These are phyloP conservation scores for Ilex aquifolium DNA, from an alignment of 257 asterid species.

Conservation along the genomic window DNA sequence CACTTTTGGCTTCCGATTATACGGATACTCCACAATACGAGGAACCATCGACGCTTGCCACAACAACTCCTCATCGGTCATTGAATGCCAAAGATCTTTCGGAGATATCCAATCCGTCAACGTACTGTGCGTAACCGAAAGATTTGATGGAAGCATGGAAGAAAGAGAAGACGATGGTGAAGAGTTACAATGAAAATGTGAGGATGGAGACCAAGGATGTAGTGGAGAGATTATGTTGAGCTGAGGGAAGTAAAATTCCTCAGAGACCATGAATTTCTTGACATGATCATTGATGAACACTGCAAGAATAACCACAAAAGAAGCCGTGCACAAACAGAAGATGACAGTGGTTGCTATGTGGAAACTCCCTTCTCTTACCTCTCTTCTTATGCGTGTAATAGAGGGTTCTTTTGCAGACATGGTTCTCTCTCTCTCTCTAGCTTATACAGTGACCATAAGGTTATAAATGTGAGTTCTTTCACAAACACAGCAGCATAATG, in stretches of 20 bases:
- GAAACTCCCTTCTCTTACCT: conserved; percentile 31
- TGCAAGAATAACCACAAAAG: conserved; percentile 39
- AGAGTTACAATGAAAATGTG: conserved; percentile 16
- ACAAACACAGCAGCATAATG: too few relatives aligned
- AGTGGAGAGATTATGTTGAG: conserved; percentile 39
- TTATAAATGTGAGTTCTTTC: too few relatives aligned
- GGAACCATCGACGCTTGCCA: conserved; percentile 77
- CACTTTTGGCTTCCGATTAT: conserved; percentile 41
- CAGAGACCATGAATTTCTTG: conserved; percentile 38
- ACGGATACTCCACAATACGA: conserved; percentile 31
- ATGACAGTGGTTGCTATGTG: conserved; percentile 43
- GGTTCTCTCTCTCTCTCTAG: background rate
- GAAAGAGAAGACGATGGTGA: conserved; percentile 12
- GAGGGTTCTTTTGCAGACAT: conserved; percentile 36
- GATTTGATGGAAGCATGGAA: conserved; percentile 7
- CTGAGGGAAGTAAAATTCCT: conserved; percentile 44
- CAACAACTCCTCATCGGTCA: conserved; percentile 55
- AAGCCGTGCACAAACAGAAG: conserved; percentile 37
- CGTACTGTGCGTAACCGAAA: background rate
- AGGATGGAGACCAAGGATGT: conserved; percentile 14
- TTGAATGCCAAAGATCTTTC: conserved; percentile 31
- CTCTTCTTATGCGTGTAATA: conserved; percentile 26
- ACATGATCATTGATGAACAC: conserved; percentile 49
- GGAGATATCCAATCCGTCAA: conserved; percentile 26
- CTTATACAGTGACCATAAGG: background rate